phyloP scores from a whole-genome alignment of 108 stramenopile genomes.

The Fistulifera pelliculosa region DNA sequence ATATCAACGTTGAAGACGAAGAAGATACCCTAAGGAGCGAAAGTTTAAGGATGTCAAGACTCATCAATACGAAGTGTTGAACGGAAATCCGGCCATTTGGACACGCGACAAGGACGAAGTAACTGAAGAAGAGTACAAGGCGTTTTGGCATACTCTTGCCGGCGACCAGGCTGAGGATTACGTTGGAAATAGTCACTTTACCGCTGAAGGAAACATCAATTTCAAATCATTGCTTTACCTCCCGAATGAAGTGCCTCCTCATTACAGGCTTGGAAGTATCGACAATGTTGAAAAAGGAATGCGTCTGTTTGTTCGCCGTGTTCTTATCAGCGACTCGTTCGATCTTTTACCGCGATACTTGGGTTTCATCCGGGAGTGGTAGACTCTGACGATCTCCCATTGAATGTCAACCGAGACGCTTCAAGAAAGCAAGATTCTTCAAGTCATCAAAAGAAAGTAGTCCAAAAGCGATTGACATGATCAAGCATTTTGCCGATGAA shows the following conservation, averaged over 20 bases:
- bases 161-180: constrained; percentile 61
- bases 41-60: constrained; percentile 82
- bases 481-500: constrained; percentile 75
- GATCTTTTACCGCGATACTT: constrained; percentile 96
- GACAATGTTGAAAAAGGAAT: constrained; percentile 37
- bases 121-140: constrained; percentile 96
- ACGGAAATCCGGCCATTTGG: constrained; percentile 96
- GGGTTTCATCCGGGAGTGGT: constrained; percentile 95
- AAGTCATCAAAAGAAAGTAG: constrained; percentile 99
- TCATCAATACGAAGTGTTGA: constrained; percentile 87
- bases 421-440: constrained; percentile 93
- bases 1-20: constrained; percentile 35
- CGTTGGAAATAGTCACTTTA: constrained; percentile 93
- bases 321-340: constrained; percentile 97
- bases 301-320: constrained; percentile 95
- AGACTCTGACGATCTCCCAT: constrained; percentile 98
- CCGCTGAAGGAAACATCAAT: constrained; percentile 99
- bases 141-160: constrained; percentile 75
- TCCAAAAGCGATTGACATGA: constrained; percentile 95
- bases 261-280: constrained; percentile 35
- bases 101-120: constrained; percentile 92
- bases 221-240: constrained; percentile 97
- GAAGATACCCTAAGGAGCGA: constrained; percentile 60
- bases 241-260: constrained; percentile 60
- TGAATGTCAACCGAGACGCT: constrained; percentile 99